A percentile compares a stretch with the other conserved stretches of the same genome.
phyloP scores from a whole-genome alignment of 2,329 filamentous ascomycete genomes.

The Rhynchosporium agropyri region DNA sequence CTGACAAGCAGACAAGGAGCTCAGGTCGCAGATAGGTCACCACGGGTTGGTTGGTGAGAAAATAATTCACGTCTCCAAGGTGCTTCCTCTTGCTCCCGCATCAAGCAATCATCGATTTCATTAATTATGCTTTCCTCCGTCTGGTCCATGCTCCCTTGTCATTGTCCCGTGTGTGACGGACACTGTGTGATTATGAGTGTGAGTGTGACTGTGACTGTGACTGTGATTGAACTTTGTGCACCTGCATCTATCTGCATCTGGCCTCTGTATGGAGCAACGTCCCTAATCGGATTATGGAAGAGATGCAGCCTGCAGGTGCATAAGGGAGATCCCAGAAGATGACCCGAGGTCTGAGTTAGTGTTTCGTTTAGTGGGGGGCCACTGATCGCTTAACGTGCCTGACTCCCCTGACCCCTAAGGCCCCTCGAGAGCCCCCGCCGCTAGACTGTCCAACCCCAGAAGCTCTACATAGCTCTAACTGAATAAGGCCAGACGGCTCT shows the following conservation, averaged over 20 bases:
- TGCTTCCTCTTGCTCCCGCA: neutral
- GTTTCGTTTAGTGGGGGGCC: neutral
- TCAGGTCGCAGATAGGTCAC: slow-evolving; percentile 13
- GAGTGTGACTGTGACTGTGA: too few species aligned
- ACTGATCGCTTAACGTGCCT: neutral
- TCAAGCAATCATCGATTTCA: neutral
- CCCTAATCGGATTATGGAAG: neutral
- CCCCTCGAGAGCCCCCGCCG: neutral
- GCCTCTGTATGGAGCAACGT: neutral
- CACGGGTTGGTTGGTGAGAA: neutral
- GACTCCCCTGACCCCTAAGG: neutral
- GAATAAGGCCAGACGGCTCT: neutral
- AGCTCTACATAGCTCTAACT: neutral
- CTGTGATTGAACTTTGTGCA: slow-evolving; percentile 2
- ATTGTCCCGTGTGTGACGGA: slow-evolving; percentile 6
- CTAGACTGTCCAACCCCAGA: neutral
- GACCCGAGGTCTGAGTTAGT: neutral
- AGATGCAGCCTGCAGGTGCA: neutral
- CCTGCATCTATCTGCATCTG: neutral
- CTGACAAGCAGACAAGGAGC: neutral
- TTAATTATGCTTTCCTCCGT: neutral
- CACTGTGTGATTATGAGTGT: too few species aligned
- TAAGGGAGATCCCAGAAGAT: neutral
- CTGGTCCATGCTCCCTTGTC: neutral
- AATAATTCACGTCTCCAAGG: too few species aligned